Percentiles rank a stretch among this genome's conserved stretches.
These are phyloP conservation scores for Neopestalotiopsis rosae DNA, from an alignment of 2,329 filamentous ascomycete genomes.

Conservation along the genomic window DNA sequence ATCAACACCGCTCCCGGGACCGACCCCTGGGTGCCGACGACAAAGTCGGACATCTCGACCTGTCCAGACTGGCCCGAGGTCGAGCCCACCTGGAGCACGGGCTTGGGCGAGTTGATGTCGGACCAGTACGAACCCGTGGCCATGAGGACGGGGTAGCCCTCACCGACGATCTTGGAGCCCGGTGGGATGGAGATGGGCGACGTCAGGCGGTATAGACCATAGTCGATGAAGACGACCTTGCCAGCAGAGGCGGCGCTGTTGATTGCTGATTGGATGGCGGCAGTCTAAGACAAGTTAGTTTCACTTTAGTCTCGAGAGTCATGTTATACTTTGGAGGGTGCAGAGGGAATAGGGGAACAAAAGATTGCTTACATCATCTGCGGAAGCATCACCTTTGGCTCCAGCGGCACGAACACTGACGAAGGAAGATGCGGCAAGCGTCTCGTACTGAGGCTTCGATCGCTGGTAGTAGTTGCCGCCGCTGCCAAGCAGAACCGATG, in stretches of 20 bases:
- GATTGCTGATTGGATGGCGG: constrained; percentile 63
- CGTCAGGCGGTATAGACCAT: constrained; percentile 59
- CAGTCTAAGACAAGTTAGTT: constrained; percentile 43
- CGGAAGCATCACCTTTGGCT: constrained; percentile 71
- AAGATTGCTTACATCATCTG: constrained; percentile 61
- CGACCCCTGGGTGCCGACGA: constrained; percentile 71
- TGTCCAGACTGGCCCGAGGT: constrained; percentile 64
- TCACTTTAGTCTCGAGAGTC: neutral
- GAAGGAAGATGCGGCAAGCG: constrained; percentile 60
- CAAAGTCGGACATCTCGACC: constrained; percentile 75
- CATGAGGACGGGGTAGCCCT: constrained; percentile 48
- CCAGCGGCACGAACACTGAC: constrained; percentile 58
- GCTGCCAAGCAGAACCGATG: constrained; percentile 57
- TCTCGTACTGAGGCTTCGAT: constrained; percentile 76
- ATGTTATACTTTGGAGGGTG: constrained; percentile 22
- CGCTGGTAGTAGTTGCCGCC: constrained; percentile 59
- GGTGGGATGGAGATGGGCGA: constrained; percentile 52
- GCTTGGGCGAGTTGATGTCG: constrained; percentile 62
- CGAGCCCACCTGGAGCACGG: constrained; percentile 70
- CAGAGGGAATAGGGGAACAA: constrained; percentile 50
- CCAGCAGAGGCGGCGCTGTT: constrained; percentile 50
- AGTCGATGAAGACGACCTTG: constrained; percentile 61
- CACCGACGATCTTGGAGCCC: constrained; percentile 40
- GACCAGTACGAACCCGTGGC: constrained; percentile 62
- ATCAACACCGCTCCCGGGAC: constrained; percentile 73